A percentile compares a stretch with the other conserved stretches of the same genome.
Evolutionary conservation across 2,329 filamentous ascomycete species (phyloP).

Genomic region (Nemania sp.): DNA sequence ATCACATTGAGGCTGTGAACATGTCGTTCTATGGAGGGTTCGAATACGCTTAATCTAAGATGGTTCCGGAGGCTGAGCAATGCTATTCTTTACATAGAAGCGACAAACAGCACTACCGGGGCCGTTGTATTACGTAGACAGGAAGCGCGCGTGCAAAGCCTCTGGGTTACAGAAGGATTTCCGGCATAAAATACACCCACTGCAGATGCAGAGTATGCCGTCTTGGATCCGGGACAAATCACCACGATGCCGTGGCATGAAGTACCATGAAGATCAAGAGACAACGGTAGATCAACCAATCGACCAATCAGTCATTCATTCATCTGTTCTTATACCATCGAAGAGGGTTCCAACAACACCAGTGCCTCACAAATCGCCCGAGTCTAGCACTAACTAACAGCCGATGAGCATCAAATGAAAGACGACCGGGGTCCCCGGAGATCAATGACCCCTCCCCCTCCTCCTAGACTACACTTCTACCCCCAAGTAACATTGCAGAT

Average conservation of each 20-base stretch:
- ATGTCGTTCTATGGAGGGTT: background rate
- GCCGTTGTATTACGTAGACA: constrained; percentile 4
- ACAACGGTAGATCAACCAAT: no score
- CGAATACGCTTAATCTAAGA: constrained; percentile 4
- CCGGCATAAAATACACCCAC: no score
- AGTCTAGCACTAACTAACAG: background rate
- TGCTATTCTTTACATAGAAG: background rate
- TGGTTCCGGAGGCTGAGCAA: constrained; percentile 12
- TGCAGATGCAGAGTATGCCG: no score
- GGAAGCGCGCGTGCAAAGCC: constrained; percentile 18
- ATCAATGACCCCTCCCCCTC: background rate
- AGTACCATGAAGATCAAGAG: no score
- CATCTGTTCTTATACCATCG: no score
- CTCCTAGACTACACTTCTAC: background rate
- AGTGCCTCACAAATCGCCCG: no score
- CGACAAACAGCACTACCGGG: background rate
- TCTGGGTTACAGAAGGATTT: background rate
- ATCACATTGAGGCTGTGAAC: background rate
- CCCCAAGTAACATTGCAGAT: no score
- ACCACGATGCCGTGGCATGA: no score
- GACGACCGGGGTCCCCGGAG: background rate
- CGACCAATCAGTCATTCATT: no score
- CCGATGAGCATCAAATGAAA: background rate
- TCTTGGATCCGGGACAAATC: no score
- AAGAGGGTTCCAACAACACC: no score